Conservation (phyloP, 176 grass and related monocot genomes). For the Rhynchospora pubera region DNA sequence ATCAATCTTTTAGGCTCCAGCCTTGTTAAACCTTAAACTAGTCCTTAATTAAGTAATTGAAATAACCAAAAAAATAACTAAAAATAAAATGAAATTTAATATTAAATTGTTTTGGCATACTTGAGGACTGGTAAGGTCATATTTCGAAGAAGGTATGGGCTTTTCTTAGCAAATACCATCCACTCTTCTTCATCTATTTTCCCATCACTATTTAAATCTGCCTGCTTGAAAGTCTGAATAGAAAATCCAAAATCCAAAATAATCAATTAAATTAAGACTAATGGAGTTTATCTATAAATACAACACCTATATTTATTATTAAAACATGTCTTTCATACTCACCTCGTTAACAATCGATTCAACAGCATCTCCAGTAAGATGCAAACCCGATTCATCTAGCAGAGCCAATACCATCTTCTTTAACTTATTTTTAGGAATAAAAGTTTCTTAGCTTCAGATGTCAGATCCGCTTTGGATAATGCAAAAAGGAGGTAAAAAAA, state of each 20-base stretch:
- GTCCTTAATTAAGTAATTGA: background rate
- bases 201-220: slow-evolving; percentile 15
- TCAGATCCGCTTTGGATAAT: background rate
- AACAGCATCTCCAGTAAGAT: background rate
- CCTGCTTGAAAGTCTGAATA: slow-evolving; percentile 21
- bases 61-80: background rate
- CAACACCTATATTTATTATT: background rate
- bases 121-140: slow-evolving; percentile 10
- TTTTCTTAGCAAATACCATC: slow-evolving; percentile 13
- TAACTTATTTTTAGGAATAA: background rate
- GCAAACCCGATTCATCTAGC: background rate
- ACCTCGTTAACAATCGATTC: slow-evolving; percentile 10
- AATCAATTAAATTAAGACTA: background rate
- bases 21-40: background rate
- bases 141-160: slow-evolving; percentile 15
- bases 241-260: background rate
- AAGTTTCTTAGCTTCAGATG: background rate
- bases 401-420: slow-evolving; percentile 23
- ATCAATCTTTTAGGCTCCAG: background rate
- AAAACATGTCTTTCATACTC: background rate
- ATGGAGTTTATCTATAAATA: background rate
- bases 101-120: background rate
- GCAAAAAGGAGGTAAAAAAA: background rate
- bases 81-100: background rate
- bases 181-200: slow-evolving; percentile 19